A percentile compares a stretch with the other conserved stretches of the same genome.
phyloP scores from a whole-genome alignment of 176 grass and related monocot species.

The Rhynchospora tenuis region DNA sequence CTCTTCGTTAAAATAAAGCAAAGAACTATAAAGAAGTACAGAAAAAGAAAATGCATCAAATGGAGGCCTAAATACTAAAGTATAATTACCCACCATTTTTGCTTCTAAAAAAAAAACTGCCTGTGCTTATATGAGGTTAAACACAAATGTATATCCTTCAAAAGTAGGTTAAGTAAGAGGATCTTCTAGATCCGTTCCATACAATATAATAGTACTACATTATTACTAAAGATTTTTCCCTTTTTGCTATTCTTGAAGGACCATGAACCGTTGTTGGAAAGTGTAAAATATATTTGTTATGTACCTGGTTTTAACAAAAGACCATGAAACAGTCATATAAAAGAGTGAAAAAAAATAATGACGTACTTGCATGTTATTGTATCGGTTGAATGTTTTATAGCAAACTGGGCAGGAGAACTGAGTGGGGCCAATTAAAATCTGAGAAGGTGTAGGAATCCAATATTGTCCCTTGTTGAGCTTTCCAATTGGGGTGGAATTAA shows the following conservation, averaged over 20 bases:
- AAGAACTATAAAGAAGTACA: neutral
- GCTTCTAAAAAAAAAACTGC: no score
- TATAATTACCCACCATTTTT: neutral
- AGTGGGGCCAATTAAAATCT: constrained; percentile 94
- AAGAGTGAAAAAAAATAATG: neutral
- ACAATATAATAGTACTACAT: neutral
- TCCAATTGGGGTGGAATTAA: constrained; percentile 70
- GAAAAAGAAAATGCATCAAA: constrained; percentile 4
- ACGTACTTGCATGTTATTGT: constrained; percentile 98
- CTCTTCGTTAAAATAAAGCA: neutral
- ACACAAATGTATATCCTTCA: no score
- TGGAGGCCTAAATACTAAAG: neutral
- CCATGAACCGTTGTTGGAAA: neutral
- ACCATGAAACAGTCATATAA: constrained; percentile 3
- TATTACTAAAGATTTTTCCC: neutral
- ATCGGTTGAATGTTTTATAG: constrained; percentile 96
- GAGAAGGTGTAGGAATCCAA: constrained; percentile 96
- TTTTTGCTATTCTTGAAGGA: neutral
- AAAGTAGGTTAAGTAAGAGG: neutral
- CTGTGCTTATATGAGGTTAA: no score
- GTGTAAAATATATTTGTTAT: neutral
- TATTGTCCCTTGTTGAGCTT: constrained; percentile 98
- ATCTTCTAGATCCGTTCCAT: neutral
- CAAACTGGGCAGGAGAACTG: constrained; percentile 99
- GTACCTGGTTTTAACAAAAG: constrained; percentile 7